These are phyloP conservation scores for Chrysanthemum lavandulifolium DNA, from an alignment of 129 eudicot species.

Conservation along the genomic window DNA sequence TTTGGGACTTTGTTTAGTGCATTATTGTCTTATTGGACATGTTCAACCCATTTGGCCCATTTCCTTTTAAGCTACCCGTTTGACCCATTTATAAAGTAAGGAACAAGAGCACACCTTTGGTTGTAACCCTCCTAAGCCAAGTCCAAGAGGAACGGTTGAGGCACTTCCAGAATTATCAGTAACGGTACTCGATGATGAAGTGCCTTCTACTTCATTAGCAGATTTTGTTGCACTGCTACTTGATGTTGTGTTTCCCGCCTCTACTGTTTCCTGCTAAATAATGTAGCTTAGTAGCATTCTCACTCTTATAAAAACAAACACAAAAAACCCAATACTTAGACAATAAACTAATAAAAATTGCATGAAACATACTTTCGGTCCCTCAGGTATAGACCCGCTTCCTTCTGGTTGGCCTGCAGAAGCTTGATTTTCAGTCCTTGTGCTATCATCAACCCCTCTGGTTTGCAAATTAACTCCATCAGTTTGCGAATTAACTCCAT, in stretches of 20 bases:
- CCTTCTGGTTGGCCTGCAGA: constrained; percentile 54
- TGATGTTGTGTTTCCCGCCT: constrained; percentile 26
- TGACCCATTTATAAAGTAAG: neutral
- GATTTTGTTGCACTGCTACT: constrained; percentile 24
- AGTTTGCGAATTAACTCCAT: constrained; percentile 1
- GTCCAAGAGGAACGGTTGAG: constrained; percentile 71
- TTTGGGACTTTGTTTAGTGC: no score
- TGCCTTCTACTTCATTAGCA: constrained; percentile 27
- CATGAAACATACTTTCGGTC: constrained; percentile 38
- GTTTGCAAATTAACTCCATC: constrained; percentile 49
- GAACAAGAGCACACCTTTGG: constrained; percentile 58
- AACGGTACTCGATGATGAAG: constrained; percentile 35
- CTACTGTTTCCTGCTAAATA: constrained; percentile 36
- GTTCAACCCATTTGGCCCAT: neutral
- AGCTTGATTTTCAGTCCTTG: constrained; percentile 37
- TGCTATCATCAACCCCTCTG: constrained; percentile 46
- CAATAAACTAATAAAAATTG: neutral
- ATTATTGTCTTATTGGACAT: no score
- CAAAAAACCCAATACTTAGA: neutral
- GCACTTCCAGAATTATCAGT: constrained; percentile 36
- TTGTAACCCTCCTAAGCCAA: constrained; percentile 89
- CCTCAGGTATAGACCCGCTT: constrained; percentile 24
- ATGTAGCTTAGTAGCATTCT: constrained; percentile 14
- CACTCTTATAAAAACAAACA: constrained; percentile 1
- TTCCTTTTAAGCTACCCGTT: neutral